These are phyloP conservation scores for Ophiostoma ulmi DNA, from an alignment of 2,329 filamentous ascomycete genomes.

Conservation along the genomic window DNA sequence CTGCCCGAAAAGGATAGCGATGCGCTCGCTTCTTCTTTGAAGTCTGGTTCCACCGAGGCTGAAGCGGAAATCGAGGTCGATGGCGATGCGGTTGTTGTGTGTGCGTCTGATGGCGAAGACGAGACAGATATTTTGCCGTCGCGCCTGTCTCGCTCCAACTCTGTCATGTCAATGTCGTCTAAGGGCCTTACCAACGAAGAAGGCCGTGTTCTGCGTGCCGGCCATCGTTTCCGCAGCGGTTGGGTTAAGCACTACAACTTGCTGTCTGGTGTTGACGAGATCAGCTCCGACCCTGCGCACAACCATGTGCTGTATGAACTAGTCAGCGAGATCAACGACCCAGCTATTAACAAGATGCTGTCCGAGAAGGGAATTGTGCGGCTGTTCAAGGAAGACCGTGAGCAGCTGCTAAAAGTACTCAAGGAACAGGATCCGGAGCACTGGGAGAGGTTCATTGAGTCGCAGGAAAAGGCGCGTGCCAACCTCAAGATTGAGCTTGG, in stretches of 20 bases:
- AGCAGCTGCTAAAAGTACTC: conserved; percentile 45
- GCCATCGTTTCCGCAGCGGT: conserved; percentile 52
- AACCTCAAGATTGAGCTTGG: conserved; percentile 40
- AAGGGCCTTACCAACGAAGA: conserved; percentile 54
- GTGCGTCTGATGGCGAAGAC: conserved; percentile 45
- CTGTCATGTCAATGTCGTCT: conserved; percentile 46
- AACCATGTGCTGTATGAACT: conserved; percentile 54
- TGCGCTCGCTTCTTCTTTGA: conserved; percentile 21
- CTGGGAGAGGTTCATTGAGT: conserved; percentile 58
- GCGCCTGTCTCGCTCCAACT: conserved; percentile 48
- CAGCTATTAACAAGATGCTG: conserved; percentile 50
- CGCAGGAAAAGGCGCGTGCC: conserved; percentile 54
- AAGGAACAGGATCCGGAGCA: conserved; percentile 61
- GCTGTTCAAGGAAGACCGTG: conserved; percentile 56
- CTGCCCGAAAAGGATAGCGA: conserved; percentile 20
- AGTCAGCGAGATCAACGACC: conserved; percentile 58
- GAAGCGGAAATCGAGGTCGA: conserved; percentile 10
- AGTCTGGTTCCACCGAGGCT: conserved; percentile 20
- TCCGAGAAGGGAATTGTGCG: conserved; percentile 55
- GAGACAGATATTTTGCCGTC: conserved; percentile 43
- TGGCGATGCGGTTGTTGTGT: conserved; percentile 33
- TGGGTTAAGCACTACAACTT: conserved; percentile 51
- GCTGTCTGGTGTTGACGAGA: conserved; percentile 46
- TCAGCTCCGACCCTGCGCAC: conserved; percentile 48
- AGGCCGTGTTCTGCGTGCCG: conserved; percentile 50